These are phyloP conservation scores for Tylopilus sp. DNA, from an alignment of 768 basidiomycete genomes.

Conservation along the genomic window DNA sequence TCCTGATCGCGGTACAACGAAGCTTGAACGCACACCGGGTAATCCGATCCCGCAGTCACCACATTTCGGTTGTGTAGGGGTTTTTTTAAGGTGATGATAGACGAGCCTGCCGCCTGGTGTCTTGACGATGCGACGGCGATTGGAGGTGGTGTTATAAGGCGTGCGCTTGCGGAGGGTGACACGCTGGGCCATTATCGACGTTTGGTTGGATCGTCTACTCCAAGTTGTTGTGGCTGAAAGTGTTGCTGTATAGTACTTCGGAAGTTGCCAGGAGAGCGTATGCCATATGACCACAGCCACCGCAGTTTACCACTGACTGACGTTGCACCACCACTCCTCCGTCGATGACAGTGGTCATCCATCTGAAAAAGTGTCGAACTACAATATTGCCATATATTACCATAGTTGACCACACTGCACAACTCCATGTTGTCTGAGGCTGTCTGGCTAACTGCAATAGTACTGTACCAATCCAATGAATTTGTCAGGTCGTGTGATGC, in stretches of 20 bases:
- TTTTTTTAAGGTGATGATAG: conserved; percentile 98
- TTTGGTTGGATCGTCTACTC: neutral
- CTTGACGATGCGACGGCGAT: conserved; percentile 92
- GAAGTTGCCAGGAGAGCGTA: conserved; percentile 7
- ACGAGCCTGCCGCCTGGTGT: conserved; percentile 98
- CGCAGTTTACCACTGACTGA: too few relatives aligned
- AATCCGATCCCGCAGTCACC: conserved; percentile 97
- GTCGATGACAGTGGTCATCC: too few relatives aligned
- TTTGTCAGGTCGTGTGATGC: too few relatives aligned
- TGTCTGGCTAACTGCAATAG: too few relatives aligned
- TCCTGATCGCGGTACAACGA: neutral
- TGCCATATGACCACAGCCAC: too few relatives aligned
- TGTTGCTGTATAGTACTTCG: conserved; percentile 22
- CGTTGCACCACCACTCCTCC: too few relatives aligned
- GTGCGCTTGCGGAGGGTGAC: conserved; percentile 99
- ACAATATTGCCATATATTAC: too few relatives aligned
- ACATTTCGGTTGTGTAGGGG: conserved; percentile 87
- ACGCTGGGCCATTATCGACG: conserved; percentile 86
- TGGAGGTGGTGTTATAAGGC: conserved; percentile 97
- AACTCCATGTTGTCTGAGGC: too few relatives aligned
- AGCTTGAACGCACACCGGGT: conserved; percentile 73
- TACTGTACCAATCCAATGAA: too few relatives aligned
- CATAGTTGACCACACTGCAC: too few relatives aligned
- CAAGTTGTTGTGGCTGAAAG: conserved; percentile 17
- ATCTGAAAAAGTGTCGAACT: too few relatives aligned